phyloP scores from a whole-genome alignment of 2,329 filamentous ascomycete genomes.

The Nemania diffusa region DNA sequence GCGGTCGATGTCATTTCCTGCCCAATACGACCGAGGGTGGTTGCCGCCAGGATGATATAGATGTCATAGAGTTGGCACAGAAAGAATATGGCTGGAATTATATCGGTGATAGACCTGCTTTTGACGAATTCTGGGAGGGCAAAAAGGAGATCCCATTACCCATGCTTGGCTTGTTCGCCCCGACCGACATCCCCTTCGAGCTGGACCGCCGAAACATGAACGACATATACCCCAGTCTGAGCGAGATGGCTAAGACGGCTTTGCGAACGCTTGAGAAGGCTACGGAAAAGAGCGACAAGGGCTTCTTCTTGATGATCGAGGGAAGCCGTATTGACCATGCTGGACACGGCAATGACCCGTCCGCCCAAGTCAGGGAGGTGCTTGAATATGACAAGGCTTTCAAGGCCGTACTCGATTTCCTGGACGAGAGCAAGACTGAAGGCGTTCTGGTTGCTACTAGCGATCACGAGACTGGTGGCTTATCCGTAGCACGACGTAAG shows the following conservation, averaged over 20 bases:
- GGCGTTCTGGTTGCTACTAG: constrained; percentile 89
- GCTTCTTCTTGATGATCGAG: constrained; percentile 99
- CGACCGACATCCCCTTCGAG: constrained; percentile 88
- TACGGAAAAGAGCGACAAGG: constrained; percentile 84
- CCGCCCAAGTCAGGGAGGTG: constrained; percentile 88
- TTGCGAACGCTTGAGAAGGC: constrained; percentile 82
- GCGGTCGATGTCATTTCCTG: constrained; percentile 92
- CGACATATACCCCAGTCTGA: constrained; percentile 85
- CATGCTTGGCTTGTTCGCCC: constrained; percentile 85
- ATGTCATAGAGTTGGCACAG: constrained; percentile 78
- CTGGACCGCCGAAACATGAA: constrained; percentile 85
- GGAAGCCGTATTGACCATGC: constrained; percentile 96
- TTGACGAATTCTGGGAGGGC: constrained; percentile 77
- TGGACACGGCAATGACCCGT: constrained; percentile 85
- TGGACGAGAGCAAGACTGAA: constrained; percentile 76
- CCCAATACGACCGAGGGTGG: constrained; percentile 83
- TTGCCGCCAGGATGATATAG: constrained; percentile 81
- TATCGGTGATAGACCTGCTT: constrained; percentile 74
- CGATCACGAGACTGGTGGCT: constrained; percentile 95
- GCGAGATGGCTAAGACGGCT: constrained; percentile 89
- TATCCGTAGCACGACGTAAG: constrained; percentile 81
- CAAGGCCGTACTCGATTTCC: constrained; percentile 82
- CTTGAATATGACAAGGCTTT: constrained; percentile 94
- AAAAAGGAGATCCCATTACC: constrained; percentile 76
- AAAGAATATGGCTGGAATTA: constrained; percentile 84